phyloP scores from a whole-genome alignment of 495 filamentous ascomycete species.

The Evernia prunastri region DNA sequence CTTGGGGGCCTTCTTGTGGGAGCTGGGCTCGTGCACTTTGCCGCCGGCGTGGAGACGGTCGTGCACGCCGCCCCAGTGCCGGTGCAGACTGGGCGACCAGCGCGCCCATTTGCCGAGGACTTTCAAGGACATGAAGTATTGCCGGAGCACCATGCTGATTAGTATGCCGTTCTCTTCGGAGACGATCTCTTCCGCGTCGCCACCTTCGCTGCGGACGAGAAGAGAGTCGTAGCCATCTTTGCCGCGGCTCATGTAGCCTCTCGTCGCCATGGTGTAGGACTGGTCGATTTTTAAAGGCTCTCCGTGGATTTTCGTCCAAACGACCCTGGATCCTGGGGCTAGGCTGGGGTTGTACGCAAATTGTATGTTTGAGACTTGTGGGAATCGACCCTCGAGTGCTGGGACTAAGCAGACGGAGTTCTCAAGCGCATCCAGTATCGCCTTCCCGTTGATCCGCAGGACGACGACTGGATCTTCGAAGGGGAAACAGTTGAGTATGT shows the following conservation, averaged over 20 bases:
- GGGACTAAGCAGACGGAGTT: slow-evolving; percentile 75
- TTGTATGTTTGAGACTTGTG: slow-evolving; percentile 75
- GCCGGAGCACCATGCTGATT: slow-evolving; percentile 74
- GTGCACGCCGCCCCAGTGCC: slow-evolving; percentile 59
- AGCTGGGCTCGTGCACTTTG: slow-evolving; percentile 34
- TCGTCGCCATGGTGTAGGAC: slow-evolving; percentile 63
- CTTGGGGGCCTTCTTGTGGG: slow-evolving; percentile 23
- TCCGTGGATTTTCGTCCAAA: slow-evolving; percentile 52
- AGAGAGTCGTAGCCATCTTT: slow-evolving; percentile 80
- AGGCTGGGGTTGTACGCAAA: slow-evolving; percentile 60
- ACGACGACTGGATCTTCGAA: slow-evolving; percentile 89
- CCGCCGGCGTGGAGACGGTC: slow-evolving; percentile 42
- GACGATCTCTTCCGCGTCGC: slow-evolving; percentile 67
- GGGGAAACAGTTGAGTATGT: slow-evolving; percentile 76
- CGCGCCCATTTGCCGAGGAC: slow-evolving; percentile 68
- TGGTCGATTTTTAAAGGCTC: slow-evolving; percentile 52
- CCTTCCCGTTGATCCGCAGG: slow-evolving; percentile 57
- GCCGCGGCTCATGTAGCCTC: slow-evolving; percentile 80
- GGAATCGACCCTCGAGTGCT: slow-evolving; percentile 66
- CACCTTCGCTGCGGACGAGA: slow-evolving; percentile 61
- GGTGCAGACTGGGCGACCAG: slow-evolving; percentile 51
- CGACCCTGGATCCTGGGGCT: slow-evolving; percentile 55
- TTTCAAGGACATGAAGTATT: slow-evolving; percentile 82
- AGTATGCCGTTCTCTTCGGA: slow-evolving; percentile 80
- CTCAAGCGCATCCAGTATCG: slow-evolving; percentile 68